phyloP scores from a whole-genome alignment of 768 basidiomycete genomes.

The Candolleomyces eurysporus region DNA sequence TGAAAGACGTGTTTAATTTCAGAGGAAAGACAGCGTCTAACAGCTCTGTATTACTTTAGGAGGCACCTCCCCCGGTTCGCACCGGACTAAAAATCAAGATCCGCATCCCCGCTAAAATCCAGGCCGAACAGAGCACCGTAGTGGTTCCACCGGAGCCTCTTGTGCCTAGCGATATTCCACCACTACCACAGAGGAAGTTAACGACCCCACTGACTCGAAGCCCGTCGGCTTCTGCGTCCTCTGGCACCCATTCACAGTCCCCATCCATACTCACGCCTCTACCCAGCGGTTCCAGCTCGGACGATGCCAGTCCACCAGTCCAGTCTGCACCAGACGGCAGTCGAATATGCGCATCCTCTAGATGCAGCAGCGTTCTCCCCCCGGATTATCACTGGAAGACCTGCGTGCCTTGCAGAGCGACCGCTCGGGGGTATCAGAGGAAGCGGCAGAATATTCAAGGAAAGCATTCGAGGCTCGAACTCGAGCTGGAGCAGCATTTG shows the following conservation, averaged over 20 bases:
- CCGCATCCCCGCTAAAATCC: slow-evolving; percentile 29
- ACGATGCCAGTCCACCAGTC: too few relatives aligned
- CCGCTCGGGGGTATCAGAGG: slow-evolving; percentile 33
- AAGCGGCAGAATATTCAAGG: slow-evolving; percentile 26
- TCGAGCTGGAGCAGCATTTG: slow-evolving; percentile 13
- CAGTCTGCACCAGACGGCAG: not conserved
- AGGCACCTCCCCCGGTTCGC: not conserved
- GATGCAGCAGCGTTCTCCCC: slow-evolving; percentile 33
- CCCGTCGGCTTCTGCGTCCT: not conserved
- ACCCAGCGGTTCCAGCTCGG: not conserved
- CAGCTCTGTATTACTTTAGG: not conserved
- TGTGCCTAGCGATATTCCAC: not conserved
- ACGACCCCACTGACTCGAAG: not conserved
- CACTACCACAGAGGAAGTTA: not conserved
- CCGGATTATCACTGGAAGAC: slow-evolving; percentile 38
- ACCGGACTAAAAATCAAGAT: slow-evolving; percentile 26
- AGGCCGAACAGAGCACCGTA: not conserved
- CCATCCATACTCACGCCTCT: not conserved
- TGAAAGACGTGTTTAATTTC: too few relatives aligned
- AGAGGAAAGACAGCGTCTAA: too few relatives aligned
- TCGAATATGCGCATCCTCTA: slow-evolving; percentile 27
- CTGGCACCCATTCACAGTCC: not conserved
- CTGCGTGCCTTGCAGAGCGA: slow-evolving; percentile 40
- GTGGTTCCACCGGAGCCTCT: not conserved
- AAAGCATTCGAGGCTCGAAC: slow-evolving; percentile 18